Percentiles rank a stretch among this genome's conserved stretches.
phyloP scores from a whole-genome alignment of 208 protist species.

The Leishmania turanica region DNA sequence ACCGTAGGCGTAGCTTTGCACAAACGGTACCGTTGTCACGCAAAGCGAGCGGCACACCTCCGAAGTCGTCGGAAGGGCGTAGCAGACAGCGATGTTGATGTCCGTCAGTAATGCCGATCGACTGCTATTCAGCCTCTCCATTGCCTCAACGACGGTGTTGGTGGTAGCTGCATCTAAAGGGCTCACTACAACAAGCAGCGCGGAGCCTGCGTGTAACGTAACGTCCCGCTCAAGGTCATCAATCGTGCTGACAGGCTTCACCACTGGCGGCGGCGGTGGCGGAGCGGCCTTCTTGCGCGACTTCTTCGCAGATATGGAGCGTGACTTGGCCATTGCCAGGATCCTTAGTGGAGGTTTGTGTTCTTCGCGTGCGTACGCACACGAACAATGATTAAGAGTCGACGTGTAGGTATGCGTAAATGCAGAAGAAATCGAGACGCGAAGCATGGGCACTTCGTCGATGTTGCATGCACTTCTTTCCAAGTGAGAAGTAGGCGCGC shows the following conservation, averaged over 20 bases:
- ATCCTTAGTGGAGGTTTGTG: background rate
- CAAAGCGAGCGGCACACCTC: conserved; percentile 50
- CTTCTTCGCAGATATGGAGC: conserved; percentile 19
- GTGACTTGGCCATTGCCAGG: conserved; percentile 13
- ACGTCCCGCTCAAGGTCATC: conserved; percentile 62
- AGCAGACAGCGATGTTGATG: conserved; percentile 64
- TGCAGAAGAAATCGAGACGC: background rate
- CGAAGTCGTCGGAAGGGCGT: conserved; percentile 38
- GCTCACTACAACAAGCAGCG: conserved; percentile 64
- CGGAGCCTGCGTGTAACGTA: conserved; percentile 35
- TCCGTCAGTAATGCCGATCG: conserved; percentile 42
- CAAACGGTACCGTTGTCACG: conserved; percentile 51
- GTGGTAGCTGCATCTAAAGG: conserved; percentile 50
- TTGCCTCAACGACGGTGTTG: conserved; percentile 44
- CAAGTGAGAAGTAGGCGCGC: background rate
- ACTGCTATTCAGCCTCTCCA: conserved; percentile 75
- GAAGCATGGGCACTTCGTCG: background rate
- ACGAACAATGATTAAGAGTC: background rate
- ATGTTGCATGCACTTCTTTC: background rate
- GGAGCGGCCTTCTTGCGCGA: conserved; percentile 38
- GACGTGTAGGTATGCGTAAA: background rate
- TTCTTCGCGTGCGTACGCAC: background rate
- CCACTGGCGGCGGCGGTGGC: conserved; percentile 59
- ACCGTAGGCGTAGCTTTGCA: conserved; percentile 70
- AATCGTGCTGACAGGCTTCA: conserved; percentile 45